Evolutionary conservation across 2,329 filamentous ascomycete species (phyloP).

Genomic region (Colletotrichum aenigma): DNA sequence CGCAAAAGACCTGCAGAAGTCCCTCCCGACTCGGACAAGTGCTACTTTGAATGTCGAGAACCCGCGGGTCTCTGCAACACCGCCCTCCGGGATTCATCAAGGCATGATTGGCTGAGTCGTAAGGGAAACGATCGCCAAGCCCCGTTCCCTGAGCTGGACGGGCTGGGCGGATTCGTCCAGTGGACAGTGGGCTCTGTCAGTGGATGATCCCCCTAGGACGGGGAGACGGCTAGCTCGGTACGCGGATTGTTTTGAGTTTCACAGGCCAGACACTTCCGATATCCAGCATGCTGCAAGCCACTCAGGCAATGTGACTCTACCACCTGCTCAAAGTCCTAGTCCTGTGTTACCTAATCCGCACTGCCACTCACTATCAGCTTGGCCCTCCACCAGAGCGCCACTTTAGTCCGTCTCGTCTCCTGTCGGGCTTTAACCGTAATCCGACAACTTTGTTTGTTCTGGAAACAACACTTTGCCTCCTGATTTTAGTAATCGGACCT

Average conservation of each 20-base stretch:
- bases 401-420: conserved; percentile 14
- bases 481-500: neutral
- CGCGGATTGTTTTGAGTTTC: conserved; percentile 15
- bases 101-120: conserved; percentile 11
- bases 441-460: conserved; percentile 11
- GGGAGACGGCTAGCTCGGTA: conserved; percentile 10
- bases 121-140: conserved; percentile 15
- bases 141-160: conserved; percentile 4
- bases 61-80: neutral
- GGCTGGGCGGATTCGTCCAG: conserved; percentile 3
- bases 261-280: conserved; percentile 12
- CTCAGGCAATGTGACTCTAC: neutral
- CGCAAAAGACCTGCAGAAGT: neutral
- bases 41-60: neutral
- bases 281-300: neutral
- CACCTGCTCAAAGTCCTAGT: neutral
- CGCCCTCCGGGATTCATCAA: neutral
- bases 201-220: neutral
- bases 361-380: conserved; percentile 1
- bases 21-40: conserved; percentile 7
- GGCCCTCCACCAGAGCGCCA: conserved; percentile 13
- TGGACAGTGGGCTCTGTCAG: neutral
- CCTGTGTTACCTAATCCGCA: conserved; percentile 13
- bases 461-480: conserved; percentile 14
- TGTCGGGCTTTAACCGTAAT: neutral